A percentile compares a stretch with the other conserved stretches of the same genome.
Conservation (phyloP, 1,139 yeast species). For the Petasospora fabianii region DNA sequence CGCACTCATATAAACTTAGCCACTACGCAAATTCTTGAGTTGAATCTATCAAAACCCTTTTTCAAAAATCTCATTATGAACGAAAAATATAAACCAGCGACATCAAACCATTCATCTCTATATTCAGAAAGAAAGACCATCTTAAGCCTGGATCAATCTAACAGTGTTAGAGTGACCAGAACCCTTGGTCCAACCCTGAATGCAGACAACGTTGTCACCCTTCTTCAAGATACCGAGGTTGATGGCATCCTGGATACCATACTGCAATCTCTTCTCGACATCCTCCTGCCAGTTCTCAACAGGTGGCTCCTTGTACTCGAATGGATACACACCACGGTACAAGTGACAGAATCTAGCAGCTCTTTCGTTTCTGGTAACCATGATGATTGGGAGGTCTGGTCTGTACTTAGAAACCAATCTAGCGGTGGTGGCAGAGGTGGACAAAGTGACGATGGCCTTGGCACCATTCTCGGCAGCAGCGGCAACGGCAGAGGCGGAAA, state of each 20-base stretch:
- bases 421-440: conserved; percentile 93
- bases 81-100: no score
- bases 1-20: no score
- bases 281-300: conserved; percentile 92
- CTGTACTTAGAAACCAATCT: conserved; percentile 96
- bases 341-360: conserved; percentile 95
- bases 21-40: no score
- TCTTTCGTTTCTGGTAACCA: conserved; percentile 94
- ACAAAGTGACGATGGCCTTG: conserved; percentile 92
- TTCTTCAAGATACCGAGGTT: conserved; percentile 75
- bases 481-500: conserved; percentile 95
- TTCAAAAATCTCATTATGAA: background rate
- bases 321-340: conserved; percentile 98
- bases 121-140: conserved; percentile 3
- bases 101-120: no score
- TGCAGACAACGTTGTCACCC: conserved; percentile 89
- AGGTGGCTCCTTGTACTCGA: conserved; percentile 66
- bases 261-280: conserved; percentile 90
- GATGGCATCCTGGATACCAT: conserved; percentile 90
- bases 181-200: conserved; percentile 99
- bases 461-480: conserved; percentile 96
- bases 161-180: conserved; percentile 98
- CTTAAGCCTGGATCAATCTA: conserved; percentile 54
- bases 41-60: no score
- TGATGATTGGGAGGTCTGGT: conserved; percentile 95